Evolutionary conservation across 2,329 filamentous ascomycete species (phyloP), one percentile per base, ranked within the genome.

Genomic region (Fusarium pseudograminearum): DNA sequence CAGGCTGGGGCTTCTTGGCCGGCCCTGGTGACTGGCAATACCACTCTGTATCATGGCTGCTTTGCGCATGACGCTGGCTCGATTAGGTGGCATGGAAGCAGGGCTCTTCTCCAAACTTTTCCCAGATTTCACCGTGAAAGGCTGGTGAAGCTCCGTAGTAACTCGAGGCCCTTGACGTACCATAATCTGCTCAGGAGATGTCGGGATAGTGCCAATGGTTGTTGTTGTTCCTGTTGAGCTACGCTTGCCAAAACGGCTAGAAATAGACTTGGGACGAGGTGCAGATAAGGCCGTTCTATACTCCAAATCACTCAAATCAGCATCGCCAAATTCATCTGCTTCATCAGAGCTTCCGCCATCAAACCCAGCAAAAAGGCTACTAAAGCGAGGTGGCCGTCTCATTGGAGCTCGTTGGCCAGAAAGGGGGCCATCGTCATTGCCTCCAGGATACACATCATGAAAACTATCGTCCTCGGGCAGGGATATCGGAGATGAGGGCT

Each of bases 351-450:
- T 93, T 45, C 84, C 85, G 15, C 88, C 88, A 47, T 95, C 92
- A 71, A 97, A 96, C 0, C 93, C 93, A 33, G 93, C 92, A 78
- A 96, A 96, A n/a, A 97, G 83, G 76, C 92, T 96, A 79, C 92
- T 95, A 50, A 93, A 90, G 57, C 93, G 86, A 75, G 92, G 90
- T 2, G 92, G 91, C 18, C 90, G 87, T 64, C 90, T 87, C 76
- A 91, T 84, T 3, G 89, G 86, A 4, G 85, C 84, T 55, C 84
- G 86, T 16, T 87, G 84, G 57, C 79, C 82, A 2, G 90, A 89
- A 41, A 94, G 80, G 3, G 92, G 91, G 0, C 91, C 91, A 73
- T 94, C 90, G 73, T 96, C 92, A 73, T 94, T 94, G 77, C 93
- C 93, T 0, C 90, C 91, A 4, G 91, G 90, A 76, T 94, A 94